Conservation (phyloP, 768 basidiomycete species). For the Baorangia bicolor region DNA sequence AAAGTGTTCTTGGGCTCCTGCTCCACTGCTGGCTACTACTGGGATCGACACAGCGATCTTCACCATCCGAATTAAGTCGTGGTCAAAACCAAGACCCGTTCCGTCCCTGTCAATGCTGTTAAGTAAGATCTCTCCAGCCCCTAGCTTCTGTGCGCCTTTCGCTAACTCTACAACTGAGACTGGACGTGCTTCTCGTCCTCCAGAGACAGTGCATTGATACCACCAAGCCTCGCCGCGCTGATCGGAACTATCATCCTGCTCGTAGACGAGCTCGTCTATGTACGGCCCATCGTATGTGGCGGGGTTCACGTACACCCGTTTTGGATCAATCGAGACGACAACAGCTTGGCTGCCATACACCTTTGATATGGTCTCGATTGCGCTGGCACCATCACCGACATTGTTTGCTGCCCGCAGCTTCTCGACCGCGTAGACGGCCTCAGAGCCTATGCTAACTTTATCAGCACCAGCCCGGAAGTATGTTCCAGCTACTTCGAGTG, state of each 20-base stretch:
- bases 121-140: conserved; percentile 92
- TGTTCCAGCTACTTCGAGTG: conserved; percentile 90
- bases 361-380: conserved; percentile 89
- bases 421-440: conserved; percentile 94
- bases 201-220: conserved; percentile 98
- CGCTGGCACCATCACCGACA: conserved; percentile 68
- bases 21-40: conserved; percentile 93
- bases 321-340: conserved; percentile 95
- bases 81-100: conserved; percentile 88
- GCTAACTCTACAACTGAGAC: conserved; percentile 92
- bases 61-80: conserved; percentile 76
- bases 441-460: conserved; percentile 96
- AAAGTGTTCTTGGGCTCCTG: conserved; percentile 81
- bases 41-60: conserved; percentile 80
- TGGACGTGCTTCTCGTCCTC: conserved; percentile 80
- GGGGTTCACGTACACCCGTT: conserved; percentile 74
- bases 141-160: conserved; percentile 82
- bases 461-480: conserved; percentile 99
- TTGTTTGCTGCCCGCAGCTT: conserved; percentile 54
- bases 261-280: conserved; percentile 56
- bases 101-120: conserved; percentile 98
- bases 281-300: conserved; percentile 67
- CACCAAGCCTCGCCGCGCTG: conserved; percentile 86
- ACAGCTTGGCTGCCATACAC: conserved; percentile 96
- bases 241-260: conserved; percentile 42